These are phyloP conservation scores for Penicillium palitans DNA, from an alignment of 2,329 filamentous ascomycete species.

Conservation along the genomic window DNA sequence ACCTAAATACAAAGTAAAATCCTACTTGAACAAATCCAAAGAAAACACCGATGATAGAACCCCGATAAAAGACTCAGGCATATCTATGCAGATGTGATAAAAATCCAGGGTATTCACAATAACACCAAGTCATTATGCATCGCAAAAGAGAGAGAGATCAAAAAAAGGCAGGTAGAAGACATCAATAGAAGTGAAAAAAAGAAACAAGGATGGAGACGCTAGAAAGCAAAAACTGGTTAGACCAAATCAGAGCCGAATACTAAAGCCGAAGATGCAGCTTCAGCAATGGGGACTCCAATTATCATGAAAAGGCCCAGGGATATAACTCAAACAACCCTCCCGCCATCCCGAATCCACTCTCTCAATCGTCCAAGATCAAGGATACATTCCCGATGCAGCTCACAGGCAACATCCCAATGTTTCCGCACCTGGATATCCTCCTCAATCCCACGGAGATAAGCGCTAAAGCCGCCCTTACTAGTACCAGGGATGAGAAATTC, in stretches of 20 bases:
- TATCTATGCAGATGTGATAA: conserved; percentile 8
- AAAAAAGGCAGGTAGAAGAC: background rate
- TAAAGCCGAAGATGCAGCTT: background rate
- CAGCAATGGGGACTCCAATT: background rate
- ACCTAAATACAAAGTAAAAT: background rate
- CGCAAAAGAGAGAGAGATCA: conserved; percentile 1
- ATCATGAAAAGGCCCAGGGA: background rate
- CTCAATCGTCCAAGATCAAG: conserved; percentile 42
- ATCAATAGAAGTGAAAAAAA: conserved; percentile 4
- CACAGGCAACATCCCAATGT: conserved; percentile 51
- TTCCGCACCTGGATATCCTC: conserved; percentile 48
- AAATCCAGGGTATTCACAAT: conserved; percentile 11
- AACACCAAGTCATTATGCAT: conserved; percentile 12
- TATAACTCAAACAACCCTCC: conserved; percentile 27
- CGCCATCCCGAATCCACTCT: conserved; percentile 39
- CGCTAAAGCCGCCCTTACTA: conserved; percentile 44
- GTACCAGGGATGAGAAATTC: conserved; percentile 33
- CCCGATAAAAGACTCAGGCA: background rate
- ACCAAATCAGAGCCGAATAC: background rate
- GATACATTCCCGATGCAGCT: conserved; percentile 47
- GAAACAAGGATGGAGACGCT: background rate
- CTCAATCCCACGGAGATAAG: conserved; percentile 48
- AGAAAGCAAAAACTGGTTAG: background rate
- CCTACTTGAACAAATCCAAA: background rate
- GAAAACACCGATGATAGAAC: background rate